Evolutionary conservation across 164 flowering plant species (phyloP), one percentile per base, ranked within the genome.

Genomic region (Annona squamosa): DNA sequence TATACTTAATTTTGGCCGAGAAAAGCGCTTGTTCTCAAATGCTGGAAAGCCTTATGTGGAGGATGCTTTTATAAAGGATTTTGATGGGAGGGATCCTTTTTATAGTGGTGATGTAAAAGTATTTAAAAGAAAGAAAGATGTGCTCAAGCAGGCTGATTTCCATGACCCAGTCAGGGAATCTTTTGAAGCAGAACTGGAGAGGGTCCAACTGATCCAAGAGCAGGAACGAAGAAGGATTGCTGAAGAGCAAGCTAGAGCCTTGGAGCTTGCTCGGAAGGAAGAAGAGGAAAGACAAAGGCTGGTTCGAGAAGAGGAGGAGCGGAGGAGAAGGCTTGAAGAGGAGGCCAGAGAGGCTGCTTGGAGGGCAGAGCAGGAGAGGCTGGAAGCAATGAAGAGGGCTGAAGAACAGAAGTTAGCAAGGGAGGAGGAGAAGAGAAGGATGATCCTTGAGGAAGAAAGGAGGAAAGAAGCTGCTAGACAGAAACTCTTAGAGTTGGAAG

Each of bases 161-260:
- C 89, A 93, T 84, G 99, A 95, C 63, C 97, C 99, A 78, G 92
- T 86, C 16, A 82, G 99, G 77, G 98, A 95, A 79, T 93, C 99
- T 61, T 95, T 95, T 84, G 99, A 95, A 87, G 98, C 98, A 70
- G 99, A 95, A 78, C 93, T 95, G 69, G 99, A 95, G 83, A 86
- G 93, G 75, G 98, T 93, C 79, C 99, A 95, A 79, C 87, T 81
- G 82, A 85, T 93, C 84, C 98, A 95, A 79, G 98, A 95, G 84
- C 90, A 85, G 83, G 97, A 93, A 77, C 78, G 98, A 57, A 94
- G 86, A 76, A 82, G 89, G 61, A 74, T 86, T 19, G 77, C 90
- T 76, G 98, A 90, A 76, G 98, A 93, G 79, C 98, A 91, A 78
- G 93, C 89, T 77, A 86, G 89, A 76, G 98, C 90, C 37, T 57